Evolutionary conservation across 805 yeast species (phyloP), one percentile per base, ranked within the genome.

Genomic region (Limtongia smithiae): DNA sequence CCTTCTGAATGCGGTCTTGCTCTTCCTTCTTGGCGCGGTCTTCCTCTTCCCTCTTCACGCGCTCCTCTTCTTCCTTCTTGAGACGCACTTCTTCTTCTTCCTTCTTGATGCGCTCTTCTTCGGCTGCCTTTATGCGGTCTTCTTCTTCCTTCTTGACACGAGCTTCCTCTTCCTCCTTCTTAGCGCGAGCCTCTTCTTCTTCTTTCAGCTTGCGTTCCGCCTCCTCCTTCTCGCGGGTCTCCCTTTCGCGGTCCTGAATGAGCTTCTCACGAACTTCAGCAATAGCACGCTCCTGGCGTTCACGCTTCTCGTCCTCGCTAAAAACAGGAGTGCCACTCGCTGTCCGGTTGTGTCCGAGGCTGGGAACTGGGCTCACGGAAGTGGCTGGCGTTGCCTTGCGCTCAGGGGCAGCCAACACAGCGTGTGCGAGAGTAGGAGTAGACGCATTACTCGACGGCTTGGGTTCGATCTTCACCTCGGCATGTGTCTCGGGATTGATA

Each of bases 271-370:
- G 48, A 31, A 50, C 52, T 14, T 51, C 57, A n/a, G 41, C 40
- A 44, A 42, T 46, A 24, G 51, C 48, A 42, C 31, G 34, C 42
- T 54, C 52, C 31, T 27, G 33, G 11, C 55, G 55, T 38, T 54
- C 58, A 34, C 55, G 54, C 33, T 45, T 45, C 46, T 56, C 60
- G 21, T 48, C 60, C 33, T 53, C 60, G 21, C 54, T 42, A 6
- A 54, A 48, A n/a, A 39, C 44, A 8, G 57, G 53, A 18, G 57
- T 46, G 18, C 43, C 45, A 37, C 49, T 47, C 18, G 30, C 40
- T 11, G 53, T 36, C n/a, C 54, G 50, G 27, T 18, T 22, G 30
- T 46, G 54, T 8, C 44, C 57, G 14, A 40, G 35, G 9, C 36
- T 5, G 5, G 55, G 49, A 21, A 17, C 45, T 17, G 55, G 42